phyloP scores from a whole-genome alignment of 164 flowering plant species.

The Stephania cephalantha region DNA sequence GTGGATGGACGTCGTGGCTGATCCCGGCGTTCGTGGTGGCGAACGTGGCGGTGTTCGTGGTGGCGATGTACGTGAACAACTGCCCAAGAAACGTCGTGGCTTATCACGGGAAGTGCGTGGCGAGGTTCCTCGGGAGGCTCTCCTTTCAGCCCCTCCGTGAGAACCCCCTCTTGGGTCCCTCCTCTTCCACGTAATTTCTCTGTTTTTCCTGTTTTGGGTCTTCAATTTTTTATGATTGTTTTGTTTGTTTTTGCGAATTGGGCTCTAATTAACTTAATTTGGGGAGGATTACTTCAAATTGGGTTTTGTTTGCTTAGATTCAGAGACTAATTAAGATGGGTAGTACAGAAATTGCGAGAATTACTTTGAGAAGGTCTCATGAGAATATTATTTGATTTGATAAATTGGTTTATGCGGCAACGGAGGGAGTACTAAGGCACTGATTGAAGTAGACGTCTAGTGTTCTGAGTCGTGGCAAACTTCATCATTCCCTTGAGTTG shows the following conservation, averaged over 20 bases:
- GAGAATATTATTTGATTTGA: too few species aligned
- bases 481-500: too few species aligned
- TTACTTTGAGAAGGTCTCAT: too few species aligned
- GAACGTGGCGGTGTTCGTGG: constrained; percentile 54
- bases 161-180: constrained; percentile 84
- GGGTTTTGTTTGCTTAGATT: neutral
- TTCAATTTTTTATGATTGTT: neutral
- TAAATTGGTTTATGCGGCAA: too few species aligned
- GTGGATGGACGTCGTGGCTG: constrained; percentile 70
- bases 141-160: constrained; percentile 68
- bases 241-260: neutral
- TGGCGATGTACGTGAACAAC: constrained; percentile 60
- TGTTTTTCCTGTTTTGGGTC: neutral
- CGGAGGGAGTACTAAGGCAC: too few species aligned
- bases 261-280: neutral
- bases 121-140: constrained; percentile 59
- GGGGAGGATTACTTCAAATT: too few species aligned
- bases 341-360: too few species aligned
- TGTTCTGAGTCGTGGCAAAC: too few species aligned
- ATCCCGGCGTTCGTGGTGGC: constrained; percentile 65
- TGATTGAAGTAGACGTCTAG: too few species aligned
- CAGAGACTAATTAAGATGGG: neutral
- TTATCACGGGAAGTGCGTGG: constrained; percentile 41
- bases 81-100: constrained; percentile 43
- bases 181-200: constrained; percentile 54